phyloP scores from a whole-genome alignment of 805 yeast genomes.

The Wickerhamomyces ciferrii region DNA sequence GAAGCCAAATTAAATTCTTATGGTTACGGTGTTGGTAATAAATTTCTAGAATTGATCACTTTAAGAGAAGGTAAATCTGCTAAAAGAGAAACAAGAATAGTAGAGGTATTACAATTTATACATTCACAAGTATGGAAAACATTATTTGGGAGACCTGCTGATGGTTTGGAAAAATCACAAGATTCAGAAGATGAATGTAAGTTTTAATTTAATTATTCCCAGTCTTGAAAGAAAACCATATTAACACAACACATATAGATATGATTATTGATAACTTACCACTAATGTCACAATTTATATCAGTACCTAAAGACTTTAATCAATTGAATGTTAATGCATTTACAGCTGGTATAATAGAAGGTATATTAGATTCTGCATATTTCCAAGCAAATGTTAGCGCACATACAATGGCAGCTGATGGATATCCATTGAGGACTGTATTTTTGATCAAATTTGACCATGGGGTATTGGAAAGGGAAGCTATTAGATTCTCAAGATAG shows the following conservation, averaged over 20 bases:
- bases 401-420: constrained; percentile 63
- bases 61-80: constrained; percentile 63
- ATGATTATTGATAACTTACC: constrained; percentile 70
- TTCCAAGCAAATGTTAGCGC: constrained; percentile 80
- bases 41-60: constrained; percentile 63
- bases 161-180: constrained; percentile 68
- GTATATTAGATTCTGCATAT: constrained; percentile 67
- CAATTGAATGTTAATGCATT: constrained; percentile 78
- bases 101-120: constrained; percentile 68
- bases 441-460: constrained; percentile 68
- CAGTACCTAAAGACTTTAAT: constrained; percentile 75
- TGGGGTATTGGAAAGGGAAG: constrained; percentile 50
- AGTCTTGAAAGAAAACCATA: too few species aligned
- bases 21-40: constrained; percentile 75
- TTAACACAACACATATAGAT: constrained; percentile 32
- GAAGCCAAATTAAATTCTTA: constrained; percentile 59
- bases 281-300: constrained; percentile 61
- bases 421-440: constrained; percentile 62
- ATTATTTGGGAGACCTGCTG: constrained; percentile 69
- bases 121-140: constrained; percentile 70
- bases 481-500: constrained; percentile 30
- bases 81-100: constrained; percentile 59
- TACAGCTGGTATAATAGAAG: constrained; percentile 82
- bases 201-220: background rate
- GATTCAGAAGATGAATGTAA: constrained; percentile 60